phyloP scores from a whole-genome alignment of 345 rosid genomes.

The Iberis pinnata region DNA sequence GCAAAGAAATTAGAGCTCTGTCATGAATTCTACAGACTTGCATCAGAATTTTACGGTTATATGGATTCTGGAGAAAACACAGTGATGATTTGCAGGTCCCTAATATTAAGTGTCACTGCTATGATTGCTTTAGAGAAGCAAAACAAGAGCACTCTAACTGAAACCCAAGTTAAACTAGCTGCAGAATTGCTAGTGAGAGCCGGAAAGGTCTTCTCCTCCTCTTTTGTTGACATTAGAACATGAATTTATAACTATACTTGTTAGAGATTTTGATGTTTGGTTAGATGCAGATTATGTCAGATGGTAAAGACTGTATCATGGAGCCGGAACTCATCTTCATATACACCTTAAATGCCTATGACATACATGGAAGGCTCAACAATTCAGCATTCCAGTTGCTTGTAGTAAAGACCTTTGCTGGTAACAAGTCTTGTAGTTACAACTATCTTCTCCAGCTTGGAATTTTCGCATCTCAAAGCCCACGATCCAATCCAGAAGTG shows the following conservation, averaged over 20 bases:
- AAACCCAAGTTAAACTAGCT: constrained; percentile 57
- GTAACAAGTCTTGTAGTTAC: constrained; percentile 64
- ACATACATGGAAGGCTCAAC: constrained; percentile 60
- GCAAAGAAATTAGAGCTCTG: constrained; percentile 57
- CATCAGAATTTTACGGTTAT: constrained; percentile 50
- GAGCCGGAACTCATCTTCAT: constrained; percentile 61
- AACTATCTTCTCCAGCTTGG: constrained; percentile 70
- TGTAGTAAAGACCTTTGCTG: constrained; percentile 57
- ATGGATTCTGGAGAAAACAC: constrained; percentile 41
- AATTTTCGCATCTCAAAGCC: constrained; percentile 61
- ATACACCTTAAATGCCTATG: constrained; percentile 59
- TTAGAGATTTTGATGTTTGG: constrained; percentile 10
- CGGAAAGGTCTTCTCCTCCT: constrained; percentile 49
- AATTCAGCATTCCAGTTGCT: constrained; percentile 43
- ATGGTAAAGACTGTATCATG: constrained; percentile 29
- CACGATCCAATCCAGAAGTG: constrained; percentile 57
- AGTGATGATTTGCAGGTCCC: constrained; percentile 54
- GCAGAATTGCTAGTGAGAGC: constrained; percentile 67
- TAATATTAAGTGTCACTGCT: constrained; percentile 63
- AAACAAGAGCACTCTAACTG: constrained; percentile 40
- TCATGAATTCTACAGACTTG: constrained; percentile 55
- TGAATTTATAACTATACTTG: constrained; percentile 6
- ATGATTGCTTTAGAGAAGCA: constrained; percentile 67
- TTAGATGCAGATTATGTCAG: constrained; percentile 31
- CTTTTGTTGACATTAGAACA: background rate